phyloP scores from a whole-genome alignment of 306 rosid genomes.

The Coriaria nepalensis region DNA sequence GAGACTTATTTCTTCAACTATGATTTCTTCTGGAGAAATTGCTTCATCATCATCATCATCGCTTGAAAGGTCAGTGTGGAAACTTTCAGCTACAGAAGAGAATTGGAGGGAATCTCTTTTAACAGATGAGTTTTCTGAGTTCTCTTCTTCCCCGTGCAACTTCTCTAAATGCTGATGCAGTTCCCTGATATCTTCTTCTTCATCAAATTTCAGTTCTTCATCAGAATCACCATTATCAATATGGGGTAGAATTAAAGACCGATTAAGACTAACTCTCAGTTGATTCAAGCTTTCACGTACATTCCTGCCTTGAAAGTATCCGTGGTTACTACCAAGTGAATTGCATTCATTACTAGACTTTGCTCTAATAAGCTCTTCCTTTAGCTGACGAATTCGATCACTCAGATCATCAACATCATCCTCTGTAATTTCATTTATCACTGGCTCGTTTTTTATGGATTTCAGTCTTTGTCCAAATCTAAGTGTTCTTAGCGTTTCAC shows the following conservation, averaged over 20 bases:
- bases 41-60: slow-evolving; percentile 42
- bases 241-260: slow-evolving; percentile 54
- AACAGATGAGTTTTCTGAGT: slow-evolving; percentile 20
- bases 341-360: slow-evolving; percentile 29
- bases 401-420: slow-evolving; percentile 74
- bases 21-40: slow-evolving; percentile 30
- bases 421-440: slow-evolving; percentile 78
- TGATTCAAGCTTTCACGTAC: slow-evolving; percentile 82
- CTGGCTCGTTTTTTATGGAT: slow-evolving; percentile 57
- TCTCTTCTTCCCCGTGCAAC: slow-evolving; percentile 38
- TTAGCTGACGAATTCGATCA: slow-evolving; percentile 83
- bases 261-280: slow-evolving; percentile 72
- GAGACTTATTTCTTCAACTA: slow-evolving; percentile 31
- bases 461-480: slow-evolving; percentile 82
- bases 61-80: slow-evolving; percentile 31
- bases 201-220: slow-evolving; percentile 44
- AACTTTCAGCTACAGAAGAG: slow-evolving; percentile 38
- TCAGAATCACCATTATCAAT: slow-evolving; percentile 40
- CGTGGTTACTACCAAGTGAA: slow-evolving; percentile 35
- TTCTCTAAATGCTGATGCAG: slow-evolving; percentile 53
- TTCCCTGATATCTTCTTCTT: slow-evolving; percentile 61
- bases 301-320: slow-evolving; percentile 46
- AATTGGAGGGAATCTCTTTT: slow-evolving; percentile 38
- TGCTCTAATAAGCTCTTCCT: slow-evolving; percentile 90
- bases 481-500: slow-evolving; percentile 59